Conservation (phyloP, 2,329 filamentous ascomycete genomes). For the Fusarium sp. region DNA sequence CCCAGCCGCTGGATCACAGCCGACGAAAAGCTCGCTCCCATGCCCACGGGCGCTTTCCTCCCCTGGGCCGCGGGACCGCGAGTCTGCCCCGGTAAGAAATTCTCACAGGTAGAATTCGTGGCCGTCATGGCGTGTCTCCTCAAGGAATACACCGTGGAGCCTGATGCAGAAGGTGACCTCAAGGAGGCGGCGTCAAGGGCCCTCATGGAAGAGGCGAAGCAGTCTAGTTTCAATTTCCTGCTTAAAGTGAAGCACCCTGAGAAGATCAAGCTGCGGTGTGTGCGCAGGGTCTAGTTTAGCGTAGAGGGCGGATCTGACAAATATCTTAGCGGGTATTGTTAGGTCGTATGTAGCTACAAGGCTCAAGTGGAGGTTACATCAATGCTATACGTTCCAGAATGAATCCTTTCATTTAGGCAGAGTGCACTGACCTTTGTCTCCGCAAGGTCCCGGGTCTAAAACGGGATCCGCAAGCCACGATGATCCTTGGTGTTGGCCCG, state of each 20-base stretch:
- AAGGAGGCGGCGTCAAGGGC: slow-evolving; percentile 20
- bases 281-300: slow-evolving; percentile 11
- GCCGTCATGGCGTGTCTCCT: slow-evolving; percentile 36
- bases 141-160: slow-evolving; percentile 35
- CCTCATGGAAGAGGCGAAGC: slow-evolving; percentile 40
- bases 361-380: not conserved
- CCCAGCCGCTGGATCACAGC: slow-evolving; percentile 38
- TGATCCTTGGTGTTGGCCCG: not conserved
- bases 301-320: not conserved
- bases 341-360: not conserved
- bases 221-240: slow-evolving; percentile 41
- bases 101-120: slow-evolving; percentile 43
- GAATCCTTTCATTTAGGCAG: not conserved
- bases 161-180: slow-evolving; percentile 21
- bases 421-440: not conserved
- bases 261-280: slow-evolving; percentile 36
- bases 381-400: slow-evolving; percentile 1
- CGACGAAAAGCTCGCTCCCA: slow-evolving; percentile 20
- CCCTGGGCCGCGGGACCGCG: slow-evolving; percentile 35
- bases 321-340: not conserved
- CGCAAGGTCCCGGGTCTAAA: not conserved
- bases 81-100: slow-evolving; percentile 40
- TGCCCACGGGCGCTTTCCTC: slow-evolving; percentile 27
- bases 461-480: not conserved
- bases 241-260: slow-evolving; percentile 41